These are phyloP conservation scores for Ganoderma resinaceum DNA, from an alignment of 1,284 basidiomycete genomes.

Conservation along the genomic window DNA sequence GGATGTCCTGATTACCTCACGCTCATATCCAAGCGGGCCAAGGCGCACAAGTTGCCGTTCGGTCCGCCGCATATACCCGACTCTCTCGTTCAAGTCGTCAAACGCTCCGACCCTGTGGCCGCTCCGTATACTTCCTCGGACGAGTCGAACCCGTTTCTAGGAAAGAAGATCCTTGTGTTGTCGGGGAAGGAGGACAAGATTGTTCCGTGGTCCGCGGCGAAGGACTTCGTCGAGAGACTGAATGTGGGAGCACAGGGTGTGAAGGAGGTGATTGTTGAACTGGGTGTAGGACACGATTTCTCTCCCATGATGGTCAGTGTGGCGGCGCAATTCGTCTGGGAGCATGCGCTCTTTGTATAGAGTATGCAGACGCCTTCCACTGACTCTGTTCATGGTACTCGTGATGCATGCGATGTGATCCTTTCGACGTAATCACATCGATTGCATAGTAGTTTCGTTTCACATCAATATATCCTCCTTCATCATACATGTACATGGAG, in stretches of 20 bases:
- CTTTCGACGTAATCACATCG: no score
- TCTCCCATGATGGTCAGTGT: conserved; percentile 58
- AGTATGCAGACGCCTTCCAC: not conserved
- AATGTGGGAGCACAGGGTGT: conserved; percentile 55
- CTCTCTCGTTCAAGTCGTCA: conserved; percentile 56
- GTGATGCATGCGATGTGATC: no score
- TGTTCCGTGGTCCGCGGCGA: conserved; percentile 63
- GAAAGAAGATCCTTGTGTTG: conserved; percentile 74
- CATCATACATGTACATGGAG: no score
- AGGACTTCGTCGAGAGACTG: conserved; percentile 57
- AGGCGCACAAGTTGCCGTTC: conserved; percentile 49
- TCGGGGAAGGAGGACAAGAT: conserved; percentile 63
- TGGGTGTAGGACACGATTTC: conserved; percentile 59
- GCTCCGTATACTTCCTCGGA: conserved; percentile 47
- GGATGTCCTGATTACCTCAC: conserved; percentile 75
- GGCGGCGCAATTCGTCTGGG: conserved; percentile 52
- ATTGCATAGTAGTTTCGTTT: no score
- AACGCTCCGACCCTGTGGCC: conserved; percentile 50
- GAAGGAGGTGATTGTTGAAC: conserved; percentile 57
- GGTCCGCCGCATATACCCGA: conserved; percentile 66
- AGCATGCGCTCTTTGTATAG: conserved; percentile 31
- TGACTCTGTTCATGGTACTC: no score
- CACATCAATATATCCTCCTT: no score
- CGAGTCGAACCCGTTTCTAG: conserved; percentile 62
- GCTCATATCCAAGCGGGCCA: conserved; percentile 68